Evolutionary conservation across 2,329 filamentous ascomycete species (phyloP), one percentile per base, ranked within the genome.

Genomic region (Aspergillus pseudonomiae): DNA sequence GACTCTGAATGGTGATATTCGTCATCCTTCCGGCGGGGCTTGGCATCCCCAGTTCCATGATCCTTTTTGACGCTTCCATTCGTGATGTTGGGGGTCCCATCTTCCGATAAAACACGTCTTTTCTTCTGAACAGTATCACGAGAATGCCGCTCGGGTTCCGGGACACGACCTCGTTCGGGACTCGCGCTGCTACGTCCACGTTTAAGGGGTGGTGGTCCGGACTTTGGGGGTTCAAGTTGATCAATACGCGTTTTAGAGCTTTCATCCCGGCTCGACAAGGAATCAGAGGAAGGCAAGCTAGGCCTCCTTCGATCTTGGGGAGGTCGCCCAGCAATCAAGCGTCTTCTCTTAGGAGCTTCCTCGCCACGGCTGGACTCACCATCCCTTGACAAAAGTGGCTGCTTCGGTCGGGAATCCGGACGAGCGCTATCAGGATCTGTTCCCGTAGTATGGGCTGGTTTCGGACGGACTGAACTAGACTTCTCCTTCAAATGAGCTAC

Each of bases 61-160:
- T 54, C 68, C 67, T 73, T 74, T 71, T 73, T 75, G 66, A 67
- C 57, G 14, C 59, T 59, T 24, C 75, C 75, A 56, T 79, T 78
- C 16, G 72, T 61, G 45, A 71, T 58, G 39, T 71, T 76, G 6
- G 73, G 68, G 16, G 68, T 50, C 36, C 71, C 78, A 52, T 79
- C 80, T 48, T 81, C 80, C 2, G 77, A 72, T 14, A 77, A 68
- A 43, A 81, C 73, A 9, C 78, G 79, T 57, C 79, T 72, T 63
- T 79, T 78, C 70, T 82, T 79, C 70, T 82, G 65, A 39, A 79
- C 74, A 41, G 78, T 74, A 30, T 70, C 76, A 48, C 74, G 74
- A 12, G 77, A 76, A 36, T 73, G 75, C 43, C 73, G 74, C 60
- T 55, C 52, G 32, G 52, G 32, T 11, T 55, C 52, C 21, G 12